phyloP scores from a whole-genome alignment of 768 basidiomycete genomes.

The Paxillus involutus region DNA sequence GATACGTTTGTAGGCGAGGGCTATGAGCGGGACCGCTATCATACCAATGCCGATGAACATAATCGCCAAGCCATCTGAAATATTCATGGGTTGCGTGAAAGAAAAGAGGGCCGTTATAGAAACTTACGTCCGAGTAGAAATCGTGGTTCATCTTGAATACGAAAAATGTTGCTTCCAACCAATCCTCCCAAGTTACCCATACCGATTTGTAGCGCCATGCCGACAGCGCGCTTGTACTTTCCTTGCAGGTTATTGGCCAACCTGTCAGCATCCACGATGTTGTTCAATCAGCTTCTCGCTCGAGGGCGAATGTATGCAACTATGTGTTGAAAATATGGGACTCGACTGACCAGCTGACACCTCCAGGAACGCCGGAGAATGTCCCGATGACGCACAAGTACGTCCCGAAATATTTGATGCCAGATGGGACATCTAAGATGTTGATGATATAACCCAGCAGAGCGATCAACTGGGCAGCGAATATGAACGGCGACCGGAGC shows the following conservation, averaged over 20 bases:
- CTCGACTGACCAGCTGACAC: constrained; percentile 54
- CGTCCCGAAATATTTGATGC: constrained; percentile 71
- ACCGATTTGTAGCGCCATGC: constrained; percentile 56
- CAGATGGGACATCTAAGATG: constrained; percentile 49
- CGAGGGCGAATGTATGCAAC: no score
- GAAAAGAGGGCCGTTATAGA: no score
- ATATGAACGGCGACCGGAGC: constrained; percentile 58
- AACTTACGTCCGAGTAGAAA: constrained; percentile 63
- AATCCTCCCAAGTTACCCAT: constrained; percentile 65
- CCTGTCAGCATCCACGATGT: constrained; percentile 34
- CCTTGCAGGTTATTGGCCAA: constrained; percentile 54
- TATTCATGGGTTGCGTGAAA: no score
- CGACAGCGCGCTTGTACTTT: constrained; percentile 69
- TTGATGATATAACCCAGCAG: constrained; percentile 62
- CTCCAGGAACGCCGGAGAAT: constrained; percentile 55
- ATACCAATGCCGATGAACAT: constrained; percentile 67
- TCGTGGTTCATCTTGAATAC: constrained; percentile 56
- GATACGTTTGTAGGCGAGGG: constrained; percentile 50
- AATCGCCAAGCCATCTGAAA: constrained; percentile 56
- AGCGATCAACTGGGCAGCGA: constrained; percentile 46
- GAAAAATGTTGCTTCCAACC: constrained; percentile 64
- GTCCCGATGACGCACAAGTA: constrained; percentile 68
- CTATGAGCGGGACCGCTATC: constrained; percentile 44
- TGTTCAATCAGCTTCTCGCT: neutral
- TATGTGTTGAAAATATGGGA: neutral